A percentile compares a stretch with the other conserved stretches of the same genome.
These are phyloP conservation scores for Vaccinium macrocarpon DNA, from an alignment of 148 eudicot genomes.

Conservation along the genomic window DNA sequence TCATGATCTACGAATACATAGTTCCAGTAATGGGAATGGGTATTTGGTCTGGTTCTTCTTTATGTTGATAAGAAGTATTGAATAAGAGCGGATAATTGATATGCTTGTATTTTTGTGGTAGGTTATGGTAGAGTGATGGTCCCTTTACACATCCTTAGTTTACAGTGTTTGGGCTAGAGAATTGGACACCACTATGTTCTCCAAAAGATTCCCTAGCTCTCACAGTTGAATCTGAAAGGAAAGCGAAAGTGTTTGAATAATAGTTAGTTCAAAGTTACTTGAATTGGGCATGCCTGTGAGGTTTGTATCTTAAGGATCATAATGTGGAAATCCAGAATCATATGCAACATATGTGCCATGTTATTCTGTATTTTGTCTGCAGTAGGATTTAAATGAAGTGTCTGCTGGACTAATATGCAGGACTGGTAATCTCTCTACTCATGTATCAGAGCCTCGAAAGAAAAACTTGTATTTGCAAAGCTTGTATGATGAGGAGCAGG, in stretches of 20 bases:
- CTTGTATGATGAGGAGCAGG: slow-evolving; percentile 62
- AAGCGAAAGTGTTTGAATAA: neutral
- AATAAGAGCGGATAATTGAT: neutral
- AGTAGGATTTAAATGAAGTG: slow-evolving; percentile 20
- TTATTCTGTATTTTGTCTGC: neutral
- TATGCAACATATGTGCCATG: neutral
- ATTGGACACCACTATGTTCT: neutral
- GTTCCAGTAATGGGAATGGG: too few relatives aligned
- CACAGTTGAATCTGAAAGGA: neutral
- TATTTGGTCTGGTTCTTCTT: neutral
- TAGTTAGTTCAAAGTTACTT: neutral
- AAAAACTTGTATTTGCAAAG: slow-evolving; percentile 86
- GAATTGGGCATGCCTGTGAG: neutral
- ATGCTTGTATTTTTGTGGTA: neutral
- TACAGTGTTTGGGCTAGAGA: neutral
- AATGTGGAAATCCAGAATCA: neutral
- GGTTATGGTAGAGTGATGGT: neutral
- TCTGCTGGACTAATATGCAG: slow-evolving; percentile 38
- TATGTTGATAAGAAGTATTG: neutral
- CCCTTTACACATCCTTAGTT: neutral
- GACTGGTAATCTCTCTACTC: slow-evolving; percentile 64
- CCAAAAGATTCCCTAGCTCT: neutral
- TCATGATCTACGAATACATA: too few relatives aligned
- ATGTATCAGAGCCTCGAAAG: slow-evolving; percentile 58
- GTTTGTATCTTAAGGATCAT: neutral